Conservation (phyloP, 2,329 filamentous ascomycete species). For the Pseudocercospora vitis region DNA sequence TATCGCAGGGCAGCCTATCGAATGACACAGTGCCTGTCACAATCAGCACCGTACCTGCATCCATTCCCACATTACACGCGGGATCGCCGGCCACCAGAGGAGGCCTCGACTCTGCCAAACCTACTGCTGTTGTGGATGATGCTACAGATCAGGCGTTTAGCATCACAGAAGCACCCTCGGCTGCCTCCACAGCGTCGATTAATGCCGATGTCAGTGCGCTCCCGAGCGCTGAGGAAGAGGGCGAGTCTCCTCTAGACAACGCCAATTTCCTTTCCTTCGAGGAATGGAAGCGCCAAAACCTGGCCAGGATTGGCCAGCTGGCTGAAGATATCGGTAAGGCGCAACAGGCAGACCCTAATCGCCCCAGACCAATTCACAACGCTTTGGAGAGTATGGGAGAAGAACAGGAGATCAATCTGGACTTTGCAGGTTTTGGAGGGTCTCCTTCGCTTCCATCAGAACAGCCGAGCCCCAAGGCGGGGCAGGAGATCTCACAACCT, state of each 20-base stretch:
- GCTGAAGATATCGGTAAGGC: conserved; percentile 64
- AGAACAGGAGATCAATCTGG: conserved; percentile 79
- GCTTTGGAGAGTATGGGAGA: conserved; percentile 80
- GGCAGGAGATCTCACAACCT: conserved; percentile 6
- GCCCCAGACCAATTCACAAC: conserved; percentile 59
- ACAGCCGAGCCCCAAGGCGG: conserved; percentile 8
- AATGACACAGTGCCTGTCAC: background rate
- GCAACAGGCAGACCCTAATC: conserved; percentile 50
- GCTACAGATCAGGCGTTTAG: background rate
- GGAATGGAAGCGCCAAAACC: conserved; percentile 94
- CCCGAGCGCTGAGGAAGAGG: conserved; percentile 53
- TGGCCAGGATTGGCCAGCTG: conserved; percentile 80
- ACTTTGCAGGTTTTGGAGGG: conserved; percentile 64
- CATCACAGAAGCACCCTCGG: background rate
- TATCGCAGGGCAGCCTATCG: background rate
- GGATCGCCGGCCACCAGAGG: background rate
- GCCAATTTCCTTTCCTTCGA: conserved; percentile 93
- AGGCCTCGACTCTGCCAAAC: background rate
- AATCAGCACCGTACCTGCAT: background rate
- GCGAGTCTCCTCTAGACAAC: conserved; percentile 68
- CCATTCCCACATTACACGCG: background rate
- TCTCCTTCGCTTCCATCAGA: conserved; percentile 25
- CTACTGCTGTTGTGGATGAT: background rate
- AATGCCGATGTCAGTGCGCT: background rate
- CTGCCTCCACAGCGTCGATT: background rate